These are phyloP conservation scores for Suhomyces sp. DNA, from an alignment of 805 yeast species.

Conservation along the genomic window DNA sequence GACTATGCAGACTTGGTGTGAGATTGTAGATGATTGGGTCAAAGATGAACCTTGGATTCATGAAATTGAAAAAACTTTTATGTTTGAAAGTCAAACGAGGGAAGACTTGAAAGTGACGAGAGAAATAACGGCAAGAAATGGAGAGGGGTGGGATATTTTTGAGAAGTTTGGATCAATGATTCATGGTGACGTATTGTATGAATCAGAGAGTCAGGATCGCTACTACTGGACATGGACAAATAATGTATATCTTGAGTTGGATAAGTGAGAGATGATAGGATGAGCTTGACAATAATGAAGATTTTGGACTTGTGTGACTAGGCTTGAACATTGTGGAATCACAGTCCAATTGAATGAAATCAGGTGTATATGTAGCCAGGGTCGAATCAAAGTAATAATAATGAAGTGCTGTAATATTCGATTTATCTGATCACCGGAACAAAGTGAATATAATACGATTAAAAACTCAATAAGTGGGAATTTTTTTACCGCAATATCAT, in stretches of 20 bases:
- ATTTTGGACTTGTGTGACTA: too few species aligned
- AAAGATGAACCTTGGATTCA: constrained; percentile 62
- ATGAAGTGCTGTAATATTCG: too few species aligned
- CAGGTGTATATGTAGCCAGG: too few species aligned
- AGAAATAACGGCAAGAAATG: constrained; percentile 32
- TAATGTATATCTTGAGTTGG: neutral
- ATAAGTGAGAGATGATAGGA: too few species aligned
- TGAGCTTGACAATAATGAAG: too few species aligned
- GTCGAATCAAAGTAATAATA: too few species aligned
- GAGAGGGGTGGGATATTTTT: constrained; percentile 30
- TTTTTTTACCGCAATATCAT: too few species aligned
- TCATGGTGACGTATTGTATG: constrained; percentile 30
- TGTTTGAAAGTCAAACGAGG: constrained; percentile 28
- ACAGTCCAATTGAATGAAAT: too few species aligned
- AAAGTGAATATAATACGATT: too few species aligned
- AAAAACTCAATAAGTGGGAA: too few species aligned
- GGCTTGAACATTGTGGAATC: too few species aligned
- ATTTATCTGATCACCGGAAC: too few species aligned
- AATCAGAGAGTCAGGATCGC: constrained; percentile 26
- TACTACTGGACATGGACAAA: constrained; percentile 35
- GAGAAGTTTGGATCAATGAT: constrained; percentile 37
- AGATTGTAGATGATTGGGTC: constrained; percentile 52
- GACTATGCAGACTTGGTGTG: constrained; percentile 54
- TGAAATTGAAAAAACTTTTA: constrained; percentile 48
- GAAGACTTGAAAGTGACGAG: constrained; percentile 19